Percentiles rank a stretch among this genome's conserved stretches.
Conservation (phyloP, 805 yeast species). For the Komagataella kurtzmanii region DNA sequence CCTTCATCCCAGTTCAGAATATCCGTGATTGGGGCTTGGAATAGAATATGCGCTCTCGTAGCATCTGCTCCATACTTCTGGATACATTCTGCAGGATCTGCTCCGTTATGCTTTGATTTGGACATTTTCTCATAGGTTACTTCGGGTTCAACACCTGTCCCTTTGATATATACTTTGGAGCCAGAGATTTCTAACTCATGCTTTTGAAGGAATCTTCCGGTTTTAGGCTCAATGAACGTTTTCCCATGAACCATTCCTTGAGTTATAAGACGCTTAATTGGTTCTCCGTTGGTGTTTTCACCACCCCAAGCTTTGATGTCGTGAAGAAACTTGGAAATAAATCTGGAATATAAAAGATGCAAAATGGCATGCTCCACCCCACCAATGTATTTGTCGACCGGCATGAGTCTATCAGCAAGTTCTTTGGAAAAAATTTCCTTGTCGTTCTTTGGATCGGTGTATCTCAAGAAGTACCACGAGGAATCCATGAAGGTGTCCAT, state of each 20-base stretch:
- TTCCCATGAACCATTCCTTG: conserved; percentile 98
- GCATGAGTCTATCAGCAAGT: conserved; percentile 41
- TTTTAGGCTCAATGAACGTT: conserved; percentile 61
- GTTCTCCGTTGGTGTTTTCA: conserved; percentile 49
- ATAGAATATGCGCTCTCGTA: conserved; percentile 82
- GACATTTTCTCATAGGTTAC: conserved; percentile 87
- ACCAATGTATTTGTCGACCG: conserved; percentile 86
- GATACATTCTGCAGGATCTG: conserved; percentile 75
- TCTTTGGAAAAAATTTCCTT: conserved; percentile 36
- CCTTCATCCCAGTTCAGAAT: conserved; percentile 81
- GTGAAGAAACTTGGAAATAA: conserved; percentile 67
- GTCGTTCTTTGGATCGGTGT: conserved; percentile 57
- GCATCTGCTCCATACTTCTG: conserved; percentile 81
- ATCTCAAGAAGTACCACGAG: conserved; percentile 91
- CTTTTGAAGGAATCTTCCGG: conserved; percentile 66
- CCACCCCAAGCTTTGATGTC: conserved; percentile 62
- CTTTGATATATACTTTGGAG: conserved; percentile 28
- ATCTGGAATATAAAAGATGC: conserved; percentile 78
- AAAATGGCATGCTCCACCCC: conserved; percentile 96
- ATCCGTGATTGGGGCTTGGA: conserved; percentile 83
- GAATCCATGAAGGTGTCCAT: conserved; percentile 99
- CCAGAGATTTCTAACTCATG: conserved; percentile 47
- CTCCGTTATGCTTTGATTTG: conserved; percentile 90
- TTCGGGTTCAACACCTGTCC: conserved; percentile 35
- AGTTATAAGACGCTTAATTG: conserved; percentile 66